phyloP scores from a whole-genome alignment of 108 stramenopile species.

The Skeletonema marinoi region DNA sequence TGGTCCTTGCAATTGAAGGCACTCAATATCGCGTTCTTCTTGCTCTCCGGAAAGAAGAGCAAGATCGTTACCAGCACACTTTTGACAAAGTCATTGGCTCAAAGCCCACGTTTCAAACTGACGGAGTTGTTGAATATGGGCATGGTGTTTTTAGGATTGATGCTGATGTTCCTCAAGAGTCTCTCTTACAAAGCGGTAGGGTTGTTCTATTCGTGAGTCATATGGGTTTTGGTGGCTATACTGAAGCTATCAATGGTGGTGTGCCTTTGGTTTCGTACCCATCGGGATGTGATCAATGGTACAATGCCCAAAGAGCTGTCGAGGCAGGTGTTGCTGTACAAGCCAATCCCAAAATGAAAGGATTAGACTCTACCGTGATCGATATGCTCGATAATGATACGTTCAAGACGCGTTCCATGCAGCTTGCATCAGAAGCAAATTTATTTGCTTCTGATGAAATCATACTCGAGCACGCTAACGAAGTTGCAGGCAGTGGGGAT shows the following conservation, averaged over 20 bases:
- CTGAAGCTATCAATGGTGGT: slow-evolving; percentile 13
- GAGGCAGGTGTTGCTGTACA: slow-evolving; percentile 15
- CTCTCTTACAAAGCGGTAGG: slow-evolving; percentile 6
- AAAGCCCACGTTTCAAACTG: background rate
- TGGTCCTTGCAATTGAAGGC: background rate
- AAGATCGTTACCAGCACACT: background rate
- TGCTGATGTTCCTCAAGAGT: slow-evolving; percentile 4
- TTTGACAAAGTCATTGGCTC: slow-evolving; percentile 8
- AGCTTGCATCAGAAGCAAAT: background rate
- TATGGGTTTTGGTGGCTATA: slow-evolving; percentile 17
- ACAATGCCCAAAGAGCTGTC: slow-evolving; percentile 19
- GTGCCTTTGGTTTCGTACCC: slow-evolving; percentile 10
- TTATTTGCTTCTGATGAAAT: background rate
- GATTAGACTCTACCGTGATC: background rate
- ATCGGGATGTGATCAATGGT: slow-evolving; percentile 19
- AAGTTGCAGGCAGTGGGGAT: background rate
- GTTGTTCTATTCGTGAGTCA: slow-evolving; percentile 8
- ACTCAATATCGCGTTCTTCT: slow-evolving; percentile 8
- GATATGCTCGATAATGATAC: background rate
- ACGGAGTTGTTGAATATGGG: slow-evolving; percentile 5
- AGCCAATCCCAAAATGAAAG: slow-evolving; percentile 3
- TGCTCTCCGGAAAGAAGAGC: slow-evolving; percentile 6
- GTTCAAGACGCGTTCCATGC: background rate
- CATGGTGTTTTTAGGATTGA: slow-evolving; percentile 2
- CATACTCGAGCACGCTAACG: background rate